Conservation (phyloP, 73 alveolate species). For the Uronychia binucleata region DNA sequence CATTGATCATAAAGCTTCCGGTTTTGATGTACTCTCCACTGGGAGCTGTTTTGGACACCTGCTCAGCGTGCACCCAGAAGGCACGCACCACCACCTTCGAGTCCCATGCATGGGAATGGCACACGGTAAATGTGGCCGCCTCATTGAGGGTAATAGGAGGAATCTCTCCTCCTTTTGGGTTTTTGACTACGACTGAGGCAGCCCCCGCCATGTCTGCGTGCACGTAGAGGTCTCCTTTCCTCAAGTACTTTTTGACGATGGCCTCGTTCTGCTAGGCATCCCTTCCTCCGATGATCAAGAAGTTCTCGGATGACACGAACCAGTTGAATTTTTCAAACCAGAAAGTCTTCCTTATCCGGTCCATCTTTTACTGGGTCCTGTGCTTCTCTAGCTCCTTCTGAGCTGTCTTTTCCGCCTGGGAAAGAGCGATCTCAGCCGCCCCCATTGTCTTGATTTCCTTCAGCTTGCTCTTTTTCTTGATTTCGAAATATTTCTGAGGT, state of each 20-base stretch:
- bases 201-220: slow-evolving; percentile 94
- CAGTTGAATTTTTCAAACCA: slow-evolving; percentile 95
- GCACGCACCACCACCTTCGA: slow-evolving; percentile 76
- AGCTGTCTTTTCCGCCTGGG: slow-evolving; percentile 87
- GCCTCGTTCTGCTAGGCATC: slow-evolving; percentile 87
- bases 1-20: slow-evolving; percentile 91
- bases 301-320: slow-evolving; percentile 89
- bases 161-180: slow-evolving; percentile 68
- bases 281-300: slow-evolving; percentile 81
- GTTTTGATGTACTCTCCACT: slow-evolving; percentile 80
- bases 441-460: slow-evolving; percentile 79
- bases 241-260: slow-evolving; percentile 80
- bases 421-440: slow-evolving; percentile 74
- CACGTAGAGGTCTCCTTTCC: slow-evolving; percentile 82
- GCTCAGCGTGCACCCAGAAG: slow-evolving; percentile 90
- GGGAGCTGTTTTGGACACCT: slow-evolving; percentile 89
- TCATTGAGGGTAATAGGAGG: slow-evolving; percentile 83
- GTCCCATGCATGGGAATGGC: slow-evolving; percentile 89
- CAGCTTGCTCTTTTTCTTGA: slow-evolving; percentile 65
- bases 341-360: slow-evolving; percentile 67
- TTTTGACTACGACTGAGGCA: slow-evolving; percentile 81
- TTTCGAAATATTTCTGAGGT: slow-evolving; percentile 62
- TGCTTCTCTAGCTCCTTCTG: slow-evolving; percentile 73
- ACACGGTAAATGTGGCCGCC: slow-evolving; percentile 77
- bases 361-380: slow-evolving; percentile 50